Evolutionary conservation across 331 rosid genomes (phyloP).

Genomic region (Erythrophleum ivorense): DNA sequence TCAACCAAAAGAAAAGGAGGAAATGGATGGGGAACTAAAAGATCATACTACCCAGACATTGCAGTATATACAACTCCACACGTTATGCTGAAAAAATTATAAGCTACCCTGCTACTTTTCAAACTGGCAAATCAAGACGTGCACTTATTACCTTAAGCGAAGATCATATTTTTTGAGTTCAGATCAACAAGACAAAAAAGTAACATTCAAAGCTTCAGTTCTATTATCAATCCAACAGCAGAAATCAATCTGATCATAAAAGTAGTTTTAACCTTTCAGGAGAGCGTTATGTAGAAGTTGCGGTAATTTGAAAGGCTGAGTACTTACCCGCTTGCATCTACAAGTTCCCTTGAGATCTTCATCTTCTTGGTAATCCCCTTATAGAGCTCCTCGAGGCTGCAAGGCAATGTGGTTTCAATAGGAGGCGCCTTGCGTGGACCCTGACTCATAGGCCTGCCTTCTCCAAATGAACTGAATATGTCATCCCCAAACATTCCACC

Average conservation of each 20-base stretch:
- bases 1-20: conserved; percentile 6
- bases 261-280: neutral
- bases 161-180: neutral
- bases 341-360: conserved; percentile 83
- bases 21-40: neutral
- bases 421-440: conserved; percentile 71
- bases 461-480: conserved; percentile 66
- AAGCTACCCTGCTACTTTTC: neutral
- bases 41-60: neutral
- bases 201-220: neutral
- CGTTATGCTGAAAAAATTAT: neutral
- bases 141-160: conserved; percentile 20
- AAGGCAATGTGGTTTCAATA: conserved; percentile 60
- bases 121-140: conserved; percentile 26
- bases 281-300: neutral
- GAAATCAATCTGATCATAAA: neutral
- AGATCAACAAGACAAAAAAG: neutral
- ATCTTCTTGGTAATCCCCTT: conserved; percentile 85
- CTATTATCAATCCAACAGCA: neutral
- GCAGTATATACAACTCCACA: neutral
- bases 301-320: conserved; percentile 3
- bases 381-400: conserved; percentile 90
- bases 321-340: conserved; percentile 75
- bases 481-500: conserved; percentile 84
- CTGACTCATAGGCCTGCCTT: conserved; percentile 62